phyloP scores from a whole-genome alignment of 2,329 filamentous ascomycete genomes.

The Pseudocercospora vitis region DNA sequence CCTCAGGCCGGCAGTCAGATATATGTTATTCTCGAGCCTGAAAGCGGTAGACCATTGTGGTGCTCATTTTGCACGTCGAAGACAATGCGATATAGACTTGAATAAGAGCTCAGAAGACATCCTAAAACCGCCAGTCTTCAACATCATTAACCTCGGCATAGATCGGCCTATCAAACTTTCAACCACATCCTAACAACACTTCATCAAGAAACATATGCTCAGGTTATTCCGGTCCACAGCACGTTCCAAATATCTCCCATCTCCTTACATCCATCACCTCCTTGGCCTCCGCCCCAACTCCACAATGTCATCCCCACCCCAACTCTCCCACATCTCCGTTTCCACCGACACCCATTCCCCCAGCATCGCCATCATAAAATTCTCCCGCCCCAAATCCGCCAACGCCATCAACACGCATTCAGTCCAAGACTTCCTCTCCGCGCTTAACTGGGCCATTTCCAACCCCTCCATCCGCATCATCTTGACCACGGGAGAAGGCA shows the following conservation, averaged over 20 bases:
- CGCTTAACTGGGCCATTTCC: constrained; percentile 24
- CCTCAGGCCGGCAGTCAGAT: background rate
- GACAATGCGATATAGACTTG: background rate
- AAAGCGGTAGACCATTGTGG: background rate
- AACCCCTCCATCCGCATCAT: constrained; percentile 23
- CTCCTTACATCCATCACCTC: background rate
- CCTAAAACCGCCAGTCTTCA: background rate
- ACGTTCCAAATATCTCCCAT: background rate
- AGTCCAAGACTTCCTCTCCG: constrained; percentile 23
- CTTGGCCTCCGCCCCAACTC: constrained; percentile 9
- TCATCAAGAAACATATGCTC: background rate
- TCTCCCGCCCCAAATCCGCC: constrained; percentile 27
- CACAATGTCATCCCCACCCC: constrained; percentile 21
- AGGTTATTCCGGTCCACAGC: background rate
- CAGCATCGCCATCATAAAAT: constrained; percentile 26
- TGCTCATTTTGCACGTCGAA: background rate
- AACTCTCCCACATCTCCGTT: constrained; percentile 23
- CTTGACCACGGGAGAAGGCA: constrained; percentile 26
- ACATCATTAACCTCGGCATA: constrained; percentile 5
- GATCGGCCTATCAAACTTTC: background rate
- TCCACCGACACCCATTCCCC: constrained; percentile 19
- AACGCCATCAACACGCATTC: constrained; percentile 25
- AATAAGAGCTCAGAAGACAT: background rate
- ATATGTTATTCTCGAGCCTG: background rate
- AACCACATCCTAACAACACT: background rate